Percentiles rank a stretch among this genome's conserved stretches.
phyloP scores from a whole-genome alignment of 768 basidiomycete genomes.

The Tylopilus plumbeoviolaceoides region DNA sequence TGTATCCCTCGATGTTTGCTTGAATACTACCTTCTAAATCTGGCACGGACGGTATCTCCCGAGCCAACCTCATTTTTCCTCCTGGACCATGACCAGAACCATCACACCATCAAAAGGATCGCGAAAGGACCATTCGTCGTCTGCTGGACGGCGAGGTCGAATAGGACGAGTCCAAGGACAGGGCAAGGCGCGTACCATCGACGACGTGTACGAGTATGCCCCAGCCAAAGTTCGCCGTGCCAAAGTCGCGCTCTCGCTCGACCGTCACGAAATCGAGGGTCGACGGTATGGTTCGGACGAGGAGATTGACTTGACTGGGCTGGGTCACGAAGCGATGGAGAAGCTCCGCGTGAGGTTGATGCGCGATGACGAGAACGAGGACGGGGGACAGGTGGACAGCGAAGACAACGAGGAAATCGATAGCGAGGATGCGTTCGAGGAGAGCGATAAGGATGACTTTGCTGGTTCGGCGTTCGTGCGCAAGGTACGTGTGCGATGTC shows the following conservation, averaged over 20 bases:
- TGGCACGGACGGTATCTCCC: slow-evolving; percentile 8
- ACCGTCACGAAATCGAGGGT: slow-evolving; percentile 46
- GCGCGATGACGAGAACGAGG: slow-evolving; percentile 48
- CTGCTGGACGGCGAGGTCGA: slow-evolving; percentile 43
- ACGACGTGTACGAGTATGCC: slow-evolving; percentile 66
- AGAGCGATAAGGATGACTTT: slow-evolving; percentile 76
- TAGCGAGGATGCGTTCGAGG: slow-evolving; percentile 80
- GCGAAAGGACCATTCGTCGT: background rate
- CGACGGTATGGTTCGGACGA: slow-evolving; percentile 33
- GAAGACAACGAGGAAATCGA: slow-evolving; percentile 85
- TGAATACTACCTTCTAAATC: slow-evolving; percentile 25
- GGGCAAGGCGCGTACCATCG: slow-evolving; percentile 28
- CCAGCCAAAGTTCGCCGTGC: slow-evolving; percentile 46
- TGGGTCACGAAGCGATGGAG: slow-evolving; percentile 28
- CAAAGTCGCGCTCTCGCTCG: slow-evolving; percentile 51
- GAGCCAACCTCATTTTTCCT: slow-evolving; percentile 12
- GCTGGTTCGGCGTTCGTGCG: slow-evolving; percentile 50
- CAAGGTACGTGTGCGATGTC: slow-evolving; percentile 5
- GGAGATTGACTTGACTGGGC: slow-evolving; percentile 35
- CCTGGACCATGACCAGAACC: slow-evolving; percentile 15
- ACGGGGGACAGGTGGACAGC: slow-evolving; percentile 45
- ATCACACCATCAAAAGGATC: slow-evolving; percentile 9
- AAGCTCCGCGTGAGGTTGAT: slow-evolving; percentile 45
- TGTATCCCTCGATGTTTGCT: background rate
- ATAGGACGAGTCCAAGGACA: slow-evolving; percentile 32